Base-by-base conservation (phyloP, 805 yeast species). In the Starmerella floricola region DNA sequence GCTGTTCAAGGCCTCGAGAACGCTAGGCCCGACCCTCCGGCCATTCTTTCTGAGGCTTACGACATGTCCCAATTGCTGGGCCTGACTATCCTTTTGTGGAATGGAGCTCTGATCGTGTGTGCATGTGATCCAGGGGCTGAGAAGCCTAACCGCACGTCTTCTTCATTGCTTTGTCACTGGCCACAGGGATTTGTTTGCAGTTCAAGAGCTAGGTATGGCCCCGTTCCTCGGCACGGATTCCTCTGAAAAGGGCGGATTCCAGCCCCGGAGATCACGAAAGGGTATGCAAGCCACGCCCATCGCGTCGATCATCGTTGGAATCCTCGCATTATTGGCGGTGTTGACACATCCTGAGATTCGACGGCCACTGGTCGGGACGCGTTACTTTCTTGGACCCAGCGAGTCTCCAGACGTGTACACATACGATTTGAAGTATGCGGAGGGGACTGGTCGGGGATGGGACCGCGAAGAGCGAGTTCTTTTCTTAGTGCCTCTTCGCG, bases 401-500 rank as follows among this genome's bases (percentile, higher is more conserved):
- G n/a, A 31, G 13, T 33, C 31, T 6, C 48, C 50, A 17, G 50
- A 62, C 33, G 84, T 83, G 10, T 77, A 72, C 51, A 81, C 72
- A 54, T 84, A 77, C 58, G 96, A 87, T 58, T 64, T 87, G 54
- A 69, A 66, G 16, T 71, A 79, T 47, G 76, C 74, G 52, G 67
- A 64, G 36, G 86, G 91, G 6, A 62, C 78, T 12, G 70, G 70
- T 6, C 71, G 76, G 40, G 95, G 95, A 6, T 80, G 91, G 91
- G 80, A 78, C 53, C 65, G 68, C 36, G 74, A 72, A 12, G 95
- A 87, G 57, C 68, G 94, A 37, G 79, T 86, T 17, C 64, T 86
- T 45, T 82, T 84, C 51, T 76, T 88, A 52, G 94, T 87, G 10
- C 96, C 96, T 6, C 67, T 86, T 51, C 74, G 96, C 64, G 95